A percentile compares a stretch with the other conserved stretches of the same genome.
These are phyloP conservation scores for Akanthomyces uredinophilus DNA, from an alignment of 2,329 filamentous ascomycete genomes.

Conservation along the genomic window DNA sequence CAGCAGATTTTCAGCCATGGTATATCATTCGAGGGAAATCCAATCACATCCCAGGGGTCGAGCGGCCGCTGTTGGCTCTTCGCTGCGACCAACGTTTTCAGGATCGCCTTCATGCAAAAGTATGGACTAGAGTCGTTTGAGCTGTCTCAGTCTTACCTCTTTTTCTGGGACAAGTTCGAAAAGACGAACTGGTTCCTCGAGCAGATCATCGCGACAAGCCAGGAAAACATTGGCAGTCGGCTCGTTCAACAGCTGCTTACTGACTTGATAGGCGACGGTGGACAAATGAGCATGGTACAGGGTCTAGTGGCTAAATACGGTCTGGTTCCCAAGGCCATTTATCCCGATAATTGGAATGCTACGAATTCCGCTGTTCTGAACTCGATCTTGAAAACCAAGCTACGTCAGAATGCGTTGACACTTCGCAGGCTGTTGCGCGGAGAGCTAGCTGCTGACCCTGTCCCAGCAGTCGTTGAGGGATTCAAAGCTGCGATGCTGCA, in stretches of 20 bases:
- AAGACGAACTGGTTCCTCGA: constrained; percentile 89
- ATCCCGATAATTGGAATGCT: constrained; percentile 78
- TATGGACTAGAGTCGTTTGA: constrained; percentile 75
- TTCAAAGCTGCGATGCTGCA: constrained; percentile 71
- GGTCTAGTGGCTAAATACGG: constrained; percentile 86
- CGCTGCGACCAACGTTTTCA: constrained; percentile 85
- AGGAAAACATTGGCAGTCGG: constrained; percentile 65
- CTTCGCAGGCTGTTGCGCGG: constrained; percentile 53
- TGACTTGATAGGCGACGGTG: constrained; percentile 71
- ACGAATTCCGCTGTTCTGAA: constrained; percentile 66
- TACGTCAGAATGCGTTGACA: constrained; percentile 76
- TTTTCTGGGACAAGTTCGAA: constrained; percentile 93
- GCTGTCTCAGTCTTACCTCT: constrained; percentile 81
- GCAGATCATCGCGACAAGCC: constrained; percentile 69
- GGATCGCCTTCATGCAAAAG: constrained; percentile 80
- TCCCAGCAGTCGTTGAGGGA: constrained; percentile 36
- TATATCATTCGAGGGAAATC: constrained; percentile 75
- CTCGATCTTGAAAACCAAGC: constrained; percentile 71
- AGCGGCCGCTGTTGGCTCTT: constrained; percentile 91
- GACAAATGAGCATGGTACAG: constrained; percentile 89
- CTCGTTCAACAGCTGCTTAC: constrained; percentile 65
- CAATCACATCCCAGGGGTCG: constrained; percentile 77
- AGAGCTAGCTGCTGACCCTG: constrained; percentile 22
- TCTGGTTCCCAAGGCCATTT: constrained; percentile 74
- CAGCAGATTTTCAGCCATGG: constrained; percentile 78